Evolutionary conservation across 208 protist species (phyloP), one percentile per base, ranked within the genome.

Genomic region (Spongospora subterranea): DNA sequence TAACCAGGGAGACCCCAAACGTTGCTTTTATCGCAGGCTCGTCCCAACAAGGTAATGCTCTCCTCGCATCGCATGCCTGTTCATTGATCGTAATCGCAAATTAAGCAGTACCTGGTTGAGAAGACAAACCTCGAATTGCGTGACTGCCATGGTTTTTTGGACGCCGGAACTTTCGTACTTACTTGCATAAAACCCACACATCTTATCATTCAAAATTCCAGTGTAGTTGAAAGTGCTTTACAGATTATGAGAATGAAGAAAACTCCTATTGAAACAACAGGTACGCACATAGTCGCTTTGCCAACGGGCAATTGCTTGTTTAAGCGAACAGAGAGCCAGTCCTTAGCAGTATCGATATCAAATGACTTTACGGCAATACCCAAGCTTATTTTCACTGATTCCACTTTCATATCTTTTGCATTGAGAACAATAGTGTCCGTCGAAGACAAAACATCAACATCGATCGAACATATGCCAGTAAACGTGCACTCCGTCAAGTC

Each of bases 11-110:
- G 71, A 88, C 89, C 13, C 65, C 46, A 65, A 91, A 91, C 45
- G 65, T 91, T 0, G 89, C 89, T 71, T 91, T 91, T 46, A 91
- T 20, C 1, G 24, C 43, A 45, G 89, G 89, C 89, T 91, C 89
- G 32, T 91, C 89, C 46, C 41, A 91, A 54, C 89, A 91, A 90
- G 89, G 89, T 41, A 91, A 32, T 20, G 89, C 89, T 82, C 71
- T 6, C 35, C 71, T 6, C 6, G 17, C 6, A 82, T 82, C 71
- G n/a, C 71, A 82, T 6, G 71, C 71, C 71, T 82, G 35, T 6
- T 40, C 35, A 35, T 6, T 6, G 13, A n/a, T 39, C 6, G 6
- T 45, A 20, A 6, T 29, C 24, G 50, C 6, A 60, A 60, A 24
- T 24, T 29, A 60, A 60, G 13, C 50, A 60, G 24, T 60, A 60